Evolutionary conservation across 371 early-diverging fungal species (phyloP).

Genomic region (Funneliformis caledonium): DNA sequence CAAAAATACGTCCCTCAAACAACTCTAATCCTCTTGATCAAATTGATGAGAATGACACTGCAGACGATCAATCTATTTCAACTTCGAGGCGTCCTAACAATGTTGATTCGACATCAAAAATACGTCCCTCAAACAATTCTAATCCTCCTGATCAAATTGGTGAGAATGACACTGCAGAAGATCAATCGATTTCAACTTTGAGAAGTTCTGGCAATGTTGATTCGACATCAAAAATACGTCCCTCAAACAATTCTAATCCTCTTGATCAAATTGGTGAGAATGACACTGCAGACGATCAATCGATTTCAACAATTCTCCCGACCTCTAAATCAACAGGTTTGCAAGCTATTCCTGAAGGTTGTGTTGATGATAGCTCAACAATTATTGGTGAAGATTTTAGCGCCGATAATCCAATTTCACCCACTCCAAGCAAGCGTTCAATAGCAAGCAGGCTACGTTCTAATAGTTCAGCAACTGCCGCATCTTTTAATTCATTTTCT

Average conservation of each 20-base stretch:
- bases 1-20: not conserved
- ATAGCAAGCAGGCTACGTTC: not conserved
- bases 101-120: not conserved
- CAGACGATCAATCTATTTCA: not conserved
- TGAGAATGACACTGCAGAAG: not conserved
- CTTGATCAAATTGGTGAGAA: not conserved
- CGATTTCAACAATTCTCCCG: not conserved
- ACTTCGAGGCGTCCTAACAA: not conserved
- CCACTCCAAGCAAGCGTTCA: not conserved
- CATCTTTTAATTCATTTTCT: not conserved
- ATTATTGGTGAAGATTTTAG: not conserved
- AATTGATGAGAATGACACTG: not conserved
- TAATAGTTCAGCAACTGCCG: not conserved
- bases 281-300: not conserved
- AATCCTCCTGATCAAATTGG: not conserved
- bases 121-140: not conserved
- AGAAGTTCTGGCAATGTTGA: not conserved
- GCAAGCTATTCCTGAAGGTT: conserved; percentile 30
- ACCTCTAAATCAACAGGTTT: not conserved
- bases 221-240: not conserved
- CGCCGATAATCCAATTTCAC: not conserved
- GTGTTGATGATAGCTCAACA: not conserved
- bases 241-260: not conserved
- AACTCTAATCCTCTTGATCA: not conserved
- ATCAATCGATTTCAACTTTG: not conserved